These are phyloP conservation scores for Elaeis oleifera DNA, from an alignment of 202 grass and related monocot genomes.

Conservation along the genomic window DNA sequence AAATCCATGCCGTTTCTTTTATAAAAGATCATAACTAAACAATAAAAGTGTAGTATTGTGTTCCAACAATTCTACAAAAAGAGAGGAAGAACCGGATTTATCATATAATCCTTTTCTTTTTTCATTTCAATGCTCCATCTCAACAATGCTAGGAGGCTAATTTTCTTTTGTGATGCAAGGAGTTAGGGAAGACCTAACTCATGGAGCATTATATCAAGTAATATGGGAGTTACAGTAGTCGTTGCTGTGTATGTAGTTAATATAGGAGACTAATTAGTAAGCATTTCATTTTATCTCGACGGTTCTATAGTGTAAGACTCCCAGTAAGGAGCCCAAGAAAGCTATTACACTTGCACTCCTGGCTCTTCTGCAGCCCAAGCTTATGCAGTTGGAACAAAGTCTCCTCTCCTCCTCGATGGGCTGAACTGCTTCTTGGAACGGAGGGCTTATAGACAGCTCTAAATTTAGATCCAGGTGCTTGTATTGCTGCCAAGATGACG, in stretches of 20 bases:
- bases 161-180: no score
- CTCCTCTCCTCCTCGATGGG: neutral
- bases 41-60: no score
- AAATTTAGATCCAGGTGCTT: slow-evolving; percentile 8
- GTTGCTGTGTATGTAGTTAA: no score
- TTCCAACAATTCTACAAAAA: no score
- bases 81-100: no score
- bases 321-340: slow-evolving; percentile 1
- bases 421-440: neutral
- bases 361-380: slow-evolving; percentile 1
- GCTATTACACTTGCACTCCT: slow-evolving; percentile 3
- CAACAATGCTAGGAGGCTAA: neutral
- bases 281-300: slow-evolving; percentile 17
- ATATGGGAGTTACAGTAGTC: no score
- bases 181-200: no score
- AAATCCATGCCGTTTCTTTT: no score
- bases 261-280: neutral
- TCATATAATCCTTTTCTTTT: no score
- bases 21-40: no score
- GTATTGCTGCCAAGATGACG: neutral
- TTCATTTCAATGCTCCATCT: no score
- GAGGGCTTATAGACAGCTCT: slow-evolving; percentile 11
- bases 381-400: neutral
- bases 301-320: neutral
- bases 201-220: no score